Conservation (phyloP, 1,284 basidiomycete genomes). For the Kwoniella shivajii region DNA sequence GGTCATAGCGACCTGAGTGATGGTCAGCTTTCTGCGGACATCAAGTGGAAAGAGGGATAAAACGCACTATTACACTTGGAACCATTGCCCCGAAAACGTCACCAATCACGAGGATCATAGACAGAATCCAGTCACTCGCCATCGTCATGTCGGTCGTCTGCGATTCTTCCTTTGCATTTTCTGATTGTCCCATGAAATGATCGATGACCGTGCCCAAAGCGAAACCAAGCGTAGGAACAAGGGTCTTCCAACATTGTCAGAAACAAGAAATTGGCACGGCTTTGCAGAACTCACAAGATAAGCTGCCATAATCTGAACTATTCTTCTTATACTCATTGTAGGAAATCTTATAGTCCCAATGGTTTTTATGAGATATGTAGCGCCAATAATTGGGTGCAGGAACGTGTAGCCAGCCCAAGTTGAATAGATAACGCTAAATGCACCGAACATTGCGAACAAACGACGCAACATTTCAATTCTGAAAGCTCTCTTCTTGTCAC, state of each 20-base stretch:
- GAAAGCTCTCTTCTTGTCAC: background rate
- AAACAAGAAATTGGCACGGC: background rate
- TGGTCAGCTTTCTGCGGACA: background rate
- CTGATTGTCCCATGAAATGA: background rate
- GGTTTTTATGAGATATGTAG: background rate
- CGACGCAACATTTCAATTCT: background rate
- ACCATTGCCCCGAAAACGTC: conserved; percentile 5
- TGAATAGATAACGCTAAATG: background rate
- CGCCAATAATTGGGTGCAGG: conserved; percentile 3
- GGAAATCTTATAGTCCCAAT: background rate
- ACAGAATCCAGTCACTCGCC: conserved; percentile 10
- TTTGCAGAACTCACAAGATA: conserved; percentile 3
- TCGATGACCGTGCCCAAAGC: background rate
- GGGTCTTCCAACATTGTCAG: no score
- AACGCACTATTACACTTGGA: conserved; percentile 6
- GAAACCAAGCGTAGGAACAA: background rate
- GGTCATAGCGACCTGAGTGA: conserved; percentile 10
- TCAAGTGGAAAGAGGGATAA: no score
- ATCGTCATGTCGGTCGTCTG: background rate
- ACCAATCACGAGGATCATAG: conserved; percentile 3
- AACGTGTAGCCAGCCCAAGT: conserved; percentile 1
- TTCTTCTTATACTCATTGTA: conserved; percentile 7
- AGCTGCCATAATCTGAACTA: conserved; percentile 1
- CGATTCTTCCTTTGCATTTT: background rate
- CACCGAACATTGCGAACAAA: background rate